These are phyloP conservation scores for Acacia melanoxylon DNA, from an alignment of 306 rosid genomes.

Conservation along the genomic window DNA sequence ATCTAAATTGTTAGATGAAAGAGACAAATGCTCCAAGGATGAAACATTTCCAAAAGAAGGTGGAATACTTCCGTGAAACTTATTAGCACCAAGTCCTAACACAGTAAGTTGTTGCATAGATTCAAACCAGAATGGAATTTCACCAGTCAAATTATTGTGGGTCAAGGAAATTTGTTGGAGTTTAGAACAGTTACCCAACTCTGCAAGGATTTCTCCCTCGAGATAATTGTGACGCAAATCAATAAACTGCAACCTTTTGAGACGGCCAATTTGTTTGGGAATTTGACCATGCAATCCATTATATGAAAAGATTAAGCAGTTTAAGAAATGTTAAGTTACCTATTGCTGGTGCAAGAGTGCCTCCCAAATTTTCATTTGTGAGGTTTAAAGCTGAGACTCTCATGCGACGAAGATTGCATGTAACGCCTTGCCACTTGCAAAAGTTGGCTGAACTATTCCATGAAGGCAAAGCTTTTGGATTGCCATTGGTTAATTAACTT, in stretches of 20 bases:
- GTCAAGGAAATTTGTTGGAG: neutral
- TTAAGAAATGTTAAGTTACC: conserved; percentile 6
- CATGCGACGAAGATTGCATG: conserved; percentile 19
- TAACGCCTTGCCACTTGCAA: conserved; percentile 32
- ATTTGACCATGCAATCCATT: neutral
- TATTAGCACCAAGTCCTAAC: neutral
- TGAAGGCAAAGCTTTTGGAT: conserved; percentile 18
- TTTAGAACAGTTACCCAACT: neutral
- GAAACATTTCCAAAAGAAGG: conserved; percentile 28
- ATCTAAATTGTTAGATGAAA: conserved; percentile 8
- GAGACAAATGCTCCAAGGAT: neutral
- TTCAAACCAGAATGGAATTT: conserved; percentile 28
- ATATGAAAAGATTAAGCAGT: neutral
- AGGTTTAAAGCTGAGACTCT: conserved; percentile 29
- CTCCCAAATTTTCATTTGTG: conserved; percentile 16
- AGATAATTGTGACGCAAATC: fast-evolving
- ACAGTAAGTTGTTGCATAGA: neutral
- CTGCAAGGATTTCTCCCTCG: neutral
- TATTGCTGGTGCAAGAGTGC: conserved; percentile 24
- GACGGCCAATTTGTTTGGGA: neutral
- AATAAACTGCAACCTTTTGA: neutral
- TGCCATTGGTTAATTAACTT: conserved; percentile 29
- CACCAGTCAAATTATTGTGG: neutral
- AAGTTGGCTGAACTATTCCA: conserved; percentile 37
- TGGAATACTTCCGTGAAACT: conserved; percentile 26